Evolutionary conservation across 257 asterid species (phyloP).

Genomic region (Penstemon eatonii): DNA sequence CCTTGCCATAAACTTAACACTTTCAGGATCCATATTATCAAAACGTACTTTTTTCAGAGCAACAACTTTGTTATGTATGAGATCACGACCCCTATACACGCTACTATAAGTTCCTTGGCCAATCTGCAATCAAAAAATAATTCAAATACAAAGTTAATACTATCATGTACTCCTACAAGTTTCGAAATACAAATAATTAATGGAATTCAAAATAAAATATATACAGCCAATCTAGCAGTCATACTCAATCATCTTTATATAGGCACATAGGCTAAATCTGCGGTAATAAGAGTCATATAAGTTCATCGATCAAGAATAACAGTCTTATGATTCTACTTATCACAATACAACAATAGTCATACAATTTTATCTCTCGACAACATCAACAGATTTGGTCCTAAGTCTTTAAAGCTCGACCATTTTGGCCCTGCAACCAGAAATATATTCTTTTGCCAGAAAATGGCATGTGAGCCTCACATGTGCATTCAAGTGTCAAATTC

Average conservation of each 20-base stretch:
- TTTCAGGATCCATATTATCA: conserved; percentile 83
- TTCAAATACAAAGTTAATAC: conserved; percentile 4
- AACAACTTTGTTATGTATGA: conserved; percentile 50
- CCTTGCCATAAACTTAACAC: conserved; percentile 96
- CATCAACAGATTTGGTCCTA: too few species aligned
- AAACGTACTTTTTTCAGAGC: conserved; percentile 92
- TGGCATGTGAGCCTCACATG: too few species aligned
- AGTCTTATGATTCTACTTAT: too few species aligned
- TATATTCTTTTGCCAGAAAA: too few species aligned
- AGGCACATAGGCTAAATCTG: neutral
- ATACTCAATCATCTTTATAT: neutral
- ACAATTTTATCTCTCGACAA: too few species aligned
- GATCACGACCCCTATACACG: conserved; percentile 85
- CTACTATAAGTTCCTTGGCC: conserved; percentile 98
- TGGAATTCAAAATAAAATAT: neutral
- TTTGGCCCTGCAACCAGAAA: too few species aligned
- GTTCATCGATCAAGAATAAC: too few species aligned
- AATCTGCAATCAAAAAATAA: conserved; percentile 63
- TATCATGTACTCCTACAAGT: conserved; percentile 19
- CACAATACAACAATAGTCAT: too few species aligned
- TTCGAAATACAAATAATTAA: neutral
- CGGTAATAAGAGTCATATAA: too few species aligned
- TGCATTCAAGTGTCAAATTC: too few species aligned
- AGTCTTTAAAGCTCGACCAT: too few species aligned
- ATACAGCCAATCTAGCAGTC: neutral